Base-by-base conservation (phyloP, 2,329 filamentous ascomycete species). In the Lithohypha guttulata region DNA sequence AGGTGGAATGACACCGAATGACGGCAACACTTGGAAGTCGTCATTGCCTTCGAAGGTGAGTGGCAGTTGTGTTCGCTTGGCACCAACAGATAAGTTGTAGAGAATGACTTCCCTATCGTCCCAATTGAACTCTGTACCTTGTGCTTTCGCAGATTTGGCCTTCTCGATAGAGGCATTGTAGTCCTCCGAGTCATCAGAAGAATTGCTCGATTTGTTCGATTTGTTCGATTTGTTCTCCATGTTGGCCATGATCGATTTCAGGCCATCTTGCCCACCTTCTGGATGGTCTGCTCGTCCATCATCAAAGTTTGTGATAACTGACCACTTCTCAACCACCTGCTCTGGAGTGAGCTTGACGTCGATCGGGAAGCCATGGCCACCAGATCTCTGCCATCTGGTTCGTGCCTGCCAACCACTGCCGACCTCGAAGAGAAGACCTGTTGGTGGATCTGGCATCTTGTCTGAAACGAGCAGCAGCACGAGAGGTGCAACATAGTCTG, bases 401-500 rank as follows among this genome's bases (percentile, higher is more conserved):
- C 78, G 76, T 48, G 81, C 85, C 55, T 80, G 77, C 91, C 91
- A 98, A 48, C 89, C 91, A 58, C 84, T 91, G 54, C 91, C 91
- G 52, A 89, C 84, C 68, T 98, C 91, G 65, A 86, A 98, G 33
- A 98, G 73, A 38, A 80, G 81, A 49, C 89, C 89, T 42, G 86
- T 95, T 11, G 78, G 75, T 51, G 82, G 77, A 56, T 82, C 75
- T 19, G 91, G 89, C 38, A 86, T 78, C 65, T 84, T 84, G 67
- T 98, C 91, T 10, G 76, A 80, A 59, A 78, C 84, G 42, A 98
- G 81, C 29, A 87, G 77, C 40, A 89, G 77, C 36, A 98, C 87
- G 25, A 96, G 68, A 45, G 91, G 91, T 38, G 91, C 91, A 61
- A 98, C 87, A 64, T 94, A 96, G 59, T 96, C 89, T 44, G 91